Evolutionary conservation across 1,139 yeast species (phyloP), one percentile per base, ranked within the genome.

Genomic region (Lodderomyces beijingensis): DNA sequence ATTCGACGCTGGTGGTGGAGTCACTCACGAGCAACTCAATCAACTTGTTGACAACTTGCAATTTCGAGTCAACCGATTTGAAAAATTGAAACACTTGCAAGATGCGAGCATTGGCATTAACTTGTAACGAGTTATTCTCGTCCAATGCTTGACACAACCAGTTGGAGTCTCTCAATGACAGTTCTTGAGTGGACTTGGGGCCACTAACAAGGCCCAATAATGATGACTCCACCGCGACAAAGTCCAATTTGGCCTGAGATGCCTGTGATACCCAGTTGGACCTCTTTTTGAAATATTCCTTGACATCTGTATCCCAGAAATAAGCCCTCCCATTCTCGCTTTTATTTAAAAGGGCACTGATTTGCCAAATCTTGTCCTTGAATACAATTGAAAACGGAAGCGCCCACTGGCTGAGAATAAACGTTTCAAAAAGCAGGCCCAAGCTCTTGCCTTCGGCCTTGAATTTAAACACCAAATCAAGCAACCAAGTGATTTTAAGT

Each of bases 61-160:
- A 53, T 52, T 80, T 84, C 25, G 65, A 59, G 2, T 83, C 88
- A 20, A 58, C 51, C 33, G 78, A 37, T 28, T 53, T 77, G 46
- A 88, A 57, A 3, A 67, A 45, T 2, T 64, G 54, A 62, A 85
- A 87, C 7, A 84, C 55, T 13, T 53, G 46, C 14, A 67, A 53
- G n/a, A 86, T 49, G 44, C 80, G 75, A 14, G 62, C 51, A 29
- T 78, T 70, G 4, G 79, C 70, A n/a, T 77, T 69, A 19, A 80
- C 57, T 25, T 71, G 76, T 34, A 75, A 70, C 42, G 69, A 62
- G 13, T 47, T 36, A 4, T 43, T 40, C 8, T 76, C 61, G 33
- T 71, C 70, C 42, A 79, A 59, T 2, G 76, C 73, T 14, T 61
- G 59, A 34, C 76, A 68, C 27, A 87, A 51, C 59, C 88, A 83